A percentile compares a stretch with the other conserved stretches of the same genome.
Evolutionary conservation across 2,329 filamentous ascomycete species (phyloP).

Genomic region (Talaromyces funiculosus): DNA sequence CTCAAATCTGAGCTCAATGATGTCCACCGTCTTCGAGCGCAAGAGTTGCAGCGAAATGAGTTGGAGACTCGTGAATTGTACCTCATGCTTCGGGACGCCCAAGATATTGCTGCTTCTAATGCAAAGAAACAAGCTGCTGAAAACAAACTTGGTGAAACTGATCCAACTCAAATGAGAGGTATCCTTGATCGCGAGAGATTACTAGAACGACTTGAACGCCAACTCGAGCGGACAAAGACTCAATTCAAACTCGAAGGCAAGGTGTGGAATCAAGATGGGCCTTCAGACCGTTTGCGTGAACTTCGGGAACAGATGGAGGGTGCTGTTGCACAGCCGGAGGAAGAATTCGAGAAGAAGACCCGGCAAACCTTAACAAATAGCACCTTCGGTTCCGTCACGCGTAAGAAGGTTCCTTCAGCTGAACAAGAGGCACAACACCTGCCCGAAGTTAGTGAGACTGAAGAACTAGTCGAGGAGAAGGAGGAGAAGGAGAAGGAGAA

Average conservation of each 20-base stretch:
- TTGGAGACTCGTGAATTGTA: slow-evolving; percentile 94
- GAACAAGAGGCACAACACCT: slow-evolving; percentile 43
- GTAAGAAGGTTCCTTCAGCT: slow-evolving; percentile 45
- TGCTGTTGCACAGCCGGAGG: slow-evolving; percentile 46
- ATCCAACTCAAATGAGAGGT: slow-evolving; percentile 76
- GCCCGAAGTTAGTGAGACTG: slow-evolving; percentile 41
- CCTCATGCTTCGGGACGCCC: slow-evolving; percentile 94
- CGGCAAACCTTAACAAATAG: slow-evolving; percentile 63
- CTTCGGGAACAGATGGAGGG: slow-evolving; percentile 93
- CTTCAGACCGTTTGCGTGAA: slow-evolving; percentile 86
- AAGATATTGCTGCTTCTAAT: slow-evolving; percentile 88
- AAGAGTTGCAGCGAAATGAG: slow-evolving; percentile 91
- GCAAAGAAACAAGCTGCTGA: slow-evolving; percentile 53
- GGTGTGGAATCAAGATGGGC: slow-evolving; percentile 79
- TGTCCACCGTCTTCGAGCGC: slow-evolving; percentile 75
- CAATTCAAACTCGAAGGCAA: slow-evolving; percentile 95
- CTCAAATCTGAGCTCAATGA: slow-evolving; percentile 86
- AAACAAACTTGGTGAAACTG: slow-evolving; percentile 53
- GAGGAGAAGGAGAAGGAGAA: slow-evolving; percentile 56
- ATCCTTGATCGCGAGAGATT: slow-evolving; percentile 88
- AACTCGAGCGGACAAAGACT: slow-evolving; percentile 93
- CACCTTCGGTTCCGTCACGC: slow-evolving; percentile 66
- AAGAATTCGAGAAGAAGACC: slow-evolving; percentile 50
- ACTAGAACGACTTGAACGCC: slow-evolving; percentile 90
- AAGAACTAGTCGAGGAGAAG: slow-evolving; percentile 44